These are phyloP conservation scores for Zygoascus sp. DNA, from an alignment of 1,139 yeast genomes.

Conservation along the genomic window DNA sequence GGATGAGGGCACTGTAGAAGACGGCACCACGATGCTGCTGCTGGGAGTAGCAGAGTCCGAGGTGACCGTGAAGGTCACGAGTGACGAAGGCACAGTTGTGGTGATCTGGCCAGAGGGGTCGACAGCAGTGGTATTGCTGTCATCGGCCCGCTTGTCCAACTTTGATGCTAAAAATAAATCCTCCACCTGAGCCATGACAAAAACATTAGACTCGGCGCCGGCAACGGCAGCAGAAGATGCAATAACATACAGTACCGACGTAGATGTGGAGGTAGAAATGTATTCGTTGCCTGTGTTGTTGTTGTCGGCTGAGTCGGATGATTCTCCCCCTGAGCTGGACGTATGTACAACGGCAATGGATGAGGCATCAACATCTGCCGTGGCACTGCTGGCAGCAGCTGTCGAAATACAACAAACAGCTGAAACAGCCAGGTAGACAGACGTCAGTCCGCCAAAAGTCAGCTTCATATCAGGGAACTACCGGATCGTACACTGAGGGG, in stretches of 20 bases:
- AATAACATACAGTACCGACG: constrained; percentile 3
- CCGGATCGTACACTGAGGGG: not conserved
- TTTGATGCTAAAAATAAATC: constrained; percentile 9
- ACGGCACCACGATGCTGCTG: too few relatives aligned
- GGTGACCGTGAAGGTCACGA: constrained; percentile 8
- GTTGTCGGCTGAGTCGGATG: not conserved
- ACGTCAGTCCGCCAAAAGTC: not conserved
- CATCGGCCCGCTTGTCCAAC: constrained; percentile 8
- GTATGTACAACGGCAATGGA: not conserved
- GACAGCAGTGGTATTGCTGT: constrained; percentile 12
- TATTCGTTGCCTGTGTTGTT: not conserved
- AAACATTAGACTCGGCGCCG: not conserved
- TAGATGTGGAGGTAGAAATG: not conserved
- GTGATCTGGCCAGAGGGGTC: not conserved
- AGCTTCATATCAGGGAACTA: not conserved
- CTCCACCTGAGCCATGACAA: constrained; percentile 1
- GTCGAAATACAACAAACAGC: too few relatives aligned
- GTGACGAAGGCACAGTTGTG: constrained; percentile 2
- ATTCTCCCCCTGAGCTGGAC: not conserved
- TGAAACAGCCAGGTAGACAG: not conserved
- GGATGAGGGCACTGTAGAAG: constrained; percentile 12
- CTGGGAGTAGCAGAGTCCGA: constrained; percentile 5
- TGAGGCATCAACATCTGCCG: not conserved
- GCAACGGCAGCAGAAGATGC: constrained; percentile 1
- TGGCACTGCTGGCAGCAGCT: too few relatives aligned